Conservation (phyloP, 2,329 filamentous ascomycete species). For the Ascochyta viciae-villosae region DNA sequence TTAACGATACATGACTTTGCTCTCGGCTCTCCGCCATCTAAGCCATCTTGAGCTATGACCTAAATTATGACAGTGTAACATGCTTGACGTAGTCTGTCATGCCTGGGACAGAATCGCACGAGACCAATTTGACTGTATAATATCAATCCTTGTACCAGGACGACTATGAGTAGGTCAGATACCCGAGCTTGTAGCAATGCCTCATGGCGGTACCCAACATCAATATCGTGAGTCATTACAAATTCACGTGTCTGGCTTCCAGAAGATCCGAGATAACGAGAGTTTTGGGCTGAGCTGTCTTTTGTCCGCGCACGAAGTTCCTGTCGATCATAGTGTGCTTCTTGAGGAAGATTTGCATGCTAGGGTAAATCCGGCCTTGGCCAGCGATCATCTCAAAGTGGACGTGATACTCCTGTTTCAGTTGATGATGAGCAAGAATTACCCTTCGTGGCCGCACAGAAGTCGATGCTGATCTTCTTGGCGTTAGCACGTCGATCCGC, state of each 20-base stretch:
- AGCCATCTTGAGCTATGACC: background rate
- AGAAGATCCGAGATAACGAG: background rate
- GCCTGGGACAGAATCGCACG: background rate
- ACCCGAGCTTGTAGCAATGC: background rate
- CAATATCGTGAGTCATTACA: background rate
- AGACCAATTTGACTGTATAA: background rate
- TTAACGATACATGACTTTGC: background rate
- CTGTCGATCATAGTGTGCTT: slow-evolving; percentile 11
- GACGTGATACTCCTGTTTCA: slow-evolving; percentile 1
- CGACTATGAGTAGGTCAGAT: background rate
- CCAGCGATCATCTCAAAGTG: slow-evolving; percentile 2
- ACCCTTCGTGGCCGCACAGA: slow-evolving; percentile 3
- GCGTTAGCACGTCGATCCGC: slow-evolving; percentile 4
- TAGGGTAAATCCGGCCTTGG: slow-evolving; percentile 15
- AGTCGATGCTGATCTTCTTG: slow-evolving; percentile 15
- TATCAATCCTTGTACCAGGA: background rate
- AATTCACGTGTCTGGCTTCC: background rate
- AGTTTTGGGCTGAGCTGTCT: background rate
- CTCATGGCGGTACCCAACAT: background rate
- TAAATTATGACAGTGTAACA: slow-evolving; percentile 2
- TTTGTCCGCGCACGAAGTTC: slow-evolving; percentile 10
- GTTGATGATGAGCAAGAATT: slow-evolving; percentile 2
- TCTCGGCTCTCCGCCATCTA: slow-evolving; percentile 4
- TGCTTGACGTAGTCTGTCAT: slow-evolving; percentile 4
- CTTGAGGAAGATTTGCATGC: background rate